Conservation (phyloP, 805 yeast species). For the Wickerhamiella shivajii region DNA sequence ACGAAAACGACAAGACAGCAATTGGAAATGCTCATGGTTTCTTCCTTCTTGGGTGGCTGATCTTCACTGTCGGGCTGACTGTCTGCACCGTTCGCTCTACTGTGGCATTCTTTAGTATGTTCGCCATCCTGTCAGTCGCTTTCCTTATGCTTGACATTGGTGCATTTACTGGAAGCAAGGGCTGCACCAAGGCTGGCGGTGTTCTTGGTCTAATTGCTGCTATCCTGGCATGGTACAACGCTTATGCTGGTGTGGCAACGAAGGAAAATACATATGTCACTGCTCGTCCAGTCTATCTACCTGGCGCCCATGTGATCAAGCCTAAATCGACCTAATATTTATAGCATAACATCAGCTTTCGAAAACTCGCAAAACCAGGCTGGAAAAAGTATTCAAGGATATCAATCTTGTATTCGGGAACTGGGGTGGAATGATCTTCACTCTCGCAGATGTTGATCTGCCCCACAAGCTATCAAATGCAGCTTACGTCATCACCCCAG, state of each 20-base stretch:
- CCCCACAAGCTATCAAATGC: too few relatives aligned
- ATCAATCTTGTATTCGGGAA: too few relatives aligned
- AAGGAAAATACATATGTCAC: slow-evolving; percentile 43
- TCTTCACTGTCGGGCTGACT: slow-evolving; percentile 42
- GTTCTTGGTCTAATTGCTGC: slow-evolving; percentile 44
- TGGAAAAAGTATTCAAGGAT: too few relatives aligned
- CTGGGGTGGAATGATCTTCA: too few relatives aligned
- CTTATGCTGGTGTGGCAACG: slow-evolving; percentile 49
- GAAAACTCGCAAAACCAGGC: too few relatives aligned
- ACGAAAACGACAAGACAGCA: slow-evolving; percentile 26
- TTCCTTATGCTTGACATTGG: slow-evolving; percentile 42
- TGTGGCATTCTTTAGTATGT: slow-evolving; percentile 43
- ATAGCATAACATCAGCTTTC: too few relatives aligned
- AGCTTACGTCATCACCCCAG: too few relatives aligned
- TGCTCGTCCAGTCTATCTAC: slow-evolving; percentile 36
- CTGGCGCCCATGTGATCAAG: too few relatives aligned
- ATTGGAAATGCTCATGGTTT: slow-evolving; percentile 40
- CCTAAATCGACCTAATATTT: too few relatives aligned
- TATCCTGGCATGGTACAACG: slow-evolving; percentile 48
- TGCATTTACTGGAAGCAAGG: slow-evolving; percentile 19
- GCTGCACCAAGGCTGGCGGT: slow-evolving; percentile 46
- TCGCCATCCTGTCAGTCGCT: slow-evolving; percentile 38
- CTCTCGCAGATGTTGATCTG: too few relatives aligned
- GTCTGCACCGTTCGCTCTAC: slow-evolving; percentile 50
- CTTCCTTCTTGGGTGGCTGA: slow-evolving; percentile 45